Evolutionary conservation across 495 filamentous ascomycete species (phyloP).

Genomic region (Trichoderma asperelloides): DNA sequence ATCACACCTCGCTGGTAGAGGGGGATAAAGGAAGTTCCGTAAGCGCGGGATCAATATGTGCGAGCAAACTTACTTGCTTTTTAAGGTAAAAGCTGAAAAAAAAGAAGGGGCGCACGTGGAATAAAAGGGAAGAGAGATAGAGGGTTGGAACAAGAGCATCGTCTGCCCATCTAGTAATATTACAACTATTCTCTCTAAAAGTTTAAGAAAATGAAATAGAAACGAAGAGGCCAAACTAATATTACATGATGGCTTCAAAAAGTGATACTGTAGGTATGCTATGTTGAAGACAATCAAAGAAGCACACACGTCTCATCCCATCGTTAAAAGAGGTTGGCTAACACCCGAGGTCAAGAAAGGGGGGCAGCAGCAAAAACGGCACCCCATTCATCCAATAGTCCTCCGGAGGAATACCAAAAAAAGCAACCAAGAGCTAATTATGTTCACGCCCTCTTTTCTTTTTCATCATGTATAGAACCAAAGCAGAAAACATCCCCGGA

Average conservation of each 20-base stretch:
- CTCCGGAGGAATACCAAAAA: not conserved
- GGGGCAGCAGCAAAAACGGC: not conserved
- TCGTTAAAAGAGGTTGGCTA: not conserved
- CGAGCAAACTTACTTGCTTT: too few species aligned
- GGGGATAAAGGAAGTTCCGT: not conserved
- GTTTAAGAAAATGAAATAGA: not conserved
- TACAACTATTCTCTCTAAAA: not conserved
- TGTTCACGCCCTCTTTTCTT: not conserved
- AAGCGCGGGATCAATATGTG: not conserved
- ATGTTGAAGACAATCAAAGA: not conserved
- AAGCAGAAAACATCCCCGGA: not conserved
- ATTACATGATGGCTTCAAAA: not conserved
- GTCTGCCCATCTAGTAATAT: not conserved
- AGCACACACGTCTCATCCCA: not conserved
- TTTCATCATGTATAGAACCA: not conserved
- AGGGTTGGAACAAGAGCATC: not conserved
- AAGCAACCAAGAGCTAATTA: not conserved
- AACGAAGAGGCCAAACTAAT: not conserved
- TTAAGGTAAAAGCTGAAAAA: not conserved
- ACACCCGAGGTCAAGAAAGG: not conserved
- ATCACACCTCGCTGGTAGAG: not conserved
- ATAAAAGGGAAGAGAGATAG: not conserved
- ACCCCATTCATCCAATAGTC: not conserved
- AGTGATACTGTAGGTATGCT: not conserved
- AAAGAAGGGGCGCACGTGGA: not conserved